phyloP scores from a whole-genome alignment of 2,329 filamentous ascomycete species.

The Neopestalotiopsis rosae region DNA sequence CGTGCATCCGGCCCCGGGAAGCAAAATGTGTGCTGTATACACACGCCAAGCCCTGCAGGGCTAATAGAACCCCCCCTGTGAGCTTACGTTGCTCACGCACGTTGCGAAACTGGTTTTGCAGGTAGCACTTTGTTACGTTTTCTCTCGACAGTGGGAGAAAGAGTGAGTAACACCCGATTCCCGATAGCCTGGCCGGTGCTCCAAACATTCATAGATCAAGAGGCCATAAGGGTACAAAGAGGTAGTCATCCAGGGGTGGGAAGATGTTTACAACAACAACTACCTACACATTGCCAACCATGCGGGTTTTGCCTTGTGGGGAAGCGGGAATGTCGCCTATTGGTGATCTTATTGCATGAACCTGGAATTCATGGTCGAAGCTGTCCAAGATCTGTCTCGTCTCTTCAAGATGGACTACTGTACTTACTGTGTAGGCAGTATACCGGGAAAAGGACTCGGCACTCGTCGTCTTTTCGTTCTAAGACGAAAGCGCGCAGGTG shows the following conservation, averaged over 20 bases:
- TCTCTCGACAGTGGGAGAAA: neutral
- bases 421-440: too few relatives aligned
- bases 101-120: neutral
- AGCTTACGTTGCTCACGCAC: slow-evolving; percentile 10
- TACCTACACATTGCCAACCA: too few relatives aligned
- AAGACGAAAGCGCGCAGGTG: too few relatives aligned
- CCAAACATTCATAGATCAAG: neutral
- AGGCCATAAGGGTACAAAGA: too few relatives aligned
- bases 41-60: slow-evolving; percentile 5
- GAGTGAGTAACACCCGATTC: neutral
- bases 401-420: too few relatives aligned
- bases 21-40: neutral
- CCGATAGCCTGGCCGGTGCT: neutral
- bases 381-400: too few relatives aligned
- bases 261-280: neutral
- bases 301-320: neutral
- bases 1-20: neutral
- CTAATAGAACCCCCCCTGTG: neutral
- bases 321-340: slow-evolving; percentile 11
- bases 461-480: too few relatives aligned
- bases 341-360: neutral
- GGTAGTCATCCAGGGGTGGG: too few relatives aligned
- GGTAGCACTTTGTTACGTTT: neutral
- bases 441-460: too few relatives aligned
- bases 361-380: neutral